Evolutionary conservation across 2,329 filamentous ascomycete genomes (phyloP), one percentile per base, ranked within the genome.

Genomic region (Aspergillus brasiliensis): DNA sequence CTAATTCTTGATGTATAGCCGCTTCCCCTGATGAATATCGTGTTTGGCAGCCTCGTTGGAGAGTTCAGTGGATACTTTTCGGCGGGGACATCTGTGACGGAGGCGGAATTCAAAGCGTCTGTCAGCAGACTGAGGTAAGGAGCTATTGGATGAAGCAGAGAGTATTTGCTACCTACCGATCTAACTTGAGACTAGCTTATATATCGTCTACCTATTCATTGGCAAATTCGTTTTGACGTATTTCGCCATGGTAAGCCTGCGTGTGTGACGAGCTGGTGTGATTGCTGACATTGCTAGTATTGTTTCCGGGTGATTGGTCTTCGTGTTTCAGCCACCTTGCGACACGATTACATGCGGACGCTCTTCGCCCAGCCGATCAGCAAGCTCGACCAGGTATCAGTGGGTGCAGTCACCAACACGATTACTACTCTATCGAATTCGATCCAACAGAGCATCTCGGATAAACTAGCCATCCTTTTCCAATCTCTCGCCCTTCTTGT

Each of bases 201-300:
- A 80, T 62, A 85, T 86, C 61, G 74, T 87, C 13, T 86, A 86
- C 66, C 75, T 88, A 1, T 86, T 87, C 61, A 73, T 84, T 19
- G 84, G 73, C 13, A 84, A 84, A 57, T 83, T 86, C 42, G 63
- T 76, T 4, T 70, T 86, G 17, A 81, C 79, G 0, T 87, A 87
- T 61, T 67, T 84, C 19, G 83, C 84, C 59, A 82, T 83, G 64
- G 83, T 85, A 47, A 44, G n/a, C 17, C 6, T 4, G 8, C 17
- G 2, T 21, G 40, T 13, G 19, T 13, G 2, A 13, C 11, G 5
- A 13, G 4, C 3, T 2, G 19, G 31, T 7, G 7, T 13, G 0
- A 15, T 44, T 13, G 13, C 40, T 44, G 10, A 44, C 40, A 8
- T 1, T 6, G 19, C n/a, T 56, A 78, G 75, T 77, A 59, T 59